These are phyloP conservation scores for Coleophoma eucalyptorum DNA, from an alignment of 2,329 filamentous ascomycete species.

Conservation along the genomic window DNA sequence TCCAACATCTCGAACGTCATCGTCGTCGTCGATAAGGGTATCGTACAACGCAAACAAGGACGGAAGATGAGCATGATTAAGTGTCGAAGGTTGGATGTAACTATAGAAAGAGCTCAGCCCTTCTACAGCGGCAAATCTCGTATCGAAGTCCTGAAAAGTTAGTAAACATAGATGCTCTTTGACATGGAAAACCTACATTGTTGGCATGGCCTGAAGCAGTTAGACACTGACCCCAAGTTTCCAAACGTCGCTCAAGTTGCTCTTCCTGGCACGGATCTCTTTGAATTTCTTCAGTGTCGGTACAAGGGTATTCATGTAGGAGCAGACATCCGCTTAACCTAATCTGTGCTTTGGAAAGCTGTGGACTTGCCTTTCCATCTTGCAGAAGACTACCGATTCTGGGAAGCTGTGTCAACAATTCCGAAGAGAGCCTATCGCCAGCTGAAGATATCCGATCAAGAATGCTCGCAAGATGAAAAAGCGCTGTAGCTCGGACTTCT, in stretches of 20 bases:
- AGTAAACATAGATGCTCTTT: neutral
- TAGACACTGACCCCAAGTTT: constrained; percentile 46
- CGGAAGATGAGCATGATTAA: constrained; percentile 38
- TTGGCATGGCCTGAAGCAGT: constrained; percentile 42
- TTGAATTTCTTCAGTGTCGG: too few species aligned
- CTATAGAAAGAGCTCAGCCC: constrained; percentile 51
- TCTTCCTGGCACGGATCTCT: too few species aligned
- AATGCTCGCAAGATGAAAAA: constrained; percentile 40
- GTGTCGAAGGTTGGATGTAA: constrained; percentile 12
- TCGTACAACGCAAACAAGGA: constrained; percentile 68
- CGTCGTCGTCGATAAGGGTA: constrained; percentile 83
- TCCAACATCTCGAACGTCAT: constrained; percentile 63
- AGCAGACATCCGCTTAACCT: constrained; percentile 36
- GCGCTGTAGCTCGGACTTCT: constrained; percentile 42
- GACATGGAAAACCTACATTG: constrained; percentile 33
- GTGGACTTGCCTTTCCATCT: constrained; percentile 9
- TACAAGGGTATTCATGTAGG: neutral
- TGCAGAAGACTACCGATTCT: neutral
- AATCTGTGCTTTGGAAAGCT: constrained; percentile 45
- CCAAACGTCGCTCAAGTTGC: constrained; percentile 18
- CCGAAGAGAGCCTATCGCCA: neutral
- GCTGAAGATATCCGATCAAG: constrained; percentile 1
- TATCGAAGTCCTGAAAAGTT: constrained; percentile 54
- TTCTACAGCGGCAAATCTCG: constrained; percentile 53
- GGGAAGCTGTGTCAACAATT: constrained; percentile 1